Evolutionary conservation across 495 filamentous ascomycete species (phyloP).

Genomic region (Delitschia confertaspora): DNA sequence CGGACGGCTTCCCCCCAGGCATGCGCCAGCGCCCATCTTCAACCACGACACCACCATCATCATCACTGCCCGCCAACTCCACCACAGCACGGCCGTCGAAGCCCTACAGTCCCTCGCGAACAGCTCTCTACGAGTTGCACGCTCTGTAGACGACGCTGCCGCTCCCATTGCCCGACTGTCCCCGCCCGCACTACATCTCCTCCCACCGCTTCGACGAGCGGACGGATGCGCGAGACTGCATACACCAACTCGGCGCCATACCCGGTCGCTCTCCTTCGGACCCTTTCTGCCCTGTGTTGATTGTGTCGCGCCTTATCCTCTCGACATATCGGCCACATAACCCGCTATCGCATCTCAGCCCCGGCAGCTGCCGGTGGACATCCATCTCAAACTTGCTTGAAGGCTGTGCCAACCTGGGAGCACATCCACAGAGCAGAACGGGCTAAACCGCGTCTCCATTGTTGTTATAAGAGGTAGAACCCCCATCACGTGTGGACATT

Average conservation of each 20-base stretch:
- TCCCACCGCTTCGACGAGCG: slow-evolving; percentile 8
- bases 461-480: no score
- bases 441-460: no score
- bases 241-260: slow-evolving; percentile 10
- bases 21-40: slow-evolving; percentile 2
- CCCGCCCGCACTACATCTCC: slow-evolving; percentile 15
- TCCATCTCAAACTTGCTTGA: neutral
- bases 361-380: slow-evolving; percentile 23
- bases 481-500: no score
- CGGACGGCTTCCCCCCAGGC: neutral
- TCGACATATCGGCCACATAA: neutral
- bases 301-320: slow-evolving; percentile 9
- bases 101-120: slow-evolving; percentile 4
- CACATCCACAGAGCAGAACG: no score
- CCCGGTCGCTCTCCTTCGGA: neutral
- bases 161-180: slow-evolving; percentile 14
- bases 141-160: slow-evolving; percentile 7
- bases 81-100: neutral
- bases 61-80: neutral
- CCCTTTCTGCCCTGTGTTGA: neutral
- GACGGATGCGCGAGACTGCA: slow-evolving; percentile 26
- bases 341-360: slow-evolving; percentile 20
- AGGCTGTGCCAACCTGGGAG: no score
- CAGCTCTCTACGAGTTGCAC: slow-evolving; percentile 3
- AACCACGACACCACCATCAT: slow-evolving; percentile 8